Conservation (phyloP, 2,329 filamentous ascomycete species). For the Botrytis byssoidea region DNA sequence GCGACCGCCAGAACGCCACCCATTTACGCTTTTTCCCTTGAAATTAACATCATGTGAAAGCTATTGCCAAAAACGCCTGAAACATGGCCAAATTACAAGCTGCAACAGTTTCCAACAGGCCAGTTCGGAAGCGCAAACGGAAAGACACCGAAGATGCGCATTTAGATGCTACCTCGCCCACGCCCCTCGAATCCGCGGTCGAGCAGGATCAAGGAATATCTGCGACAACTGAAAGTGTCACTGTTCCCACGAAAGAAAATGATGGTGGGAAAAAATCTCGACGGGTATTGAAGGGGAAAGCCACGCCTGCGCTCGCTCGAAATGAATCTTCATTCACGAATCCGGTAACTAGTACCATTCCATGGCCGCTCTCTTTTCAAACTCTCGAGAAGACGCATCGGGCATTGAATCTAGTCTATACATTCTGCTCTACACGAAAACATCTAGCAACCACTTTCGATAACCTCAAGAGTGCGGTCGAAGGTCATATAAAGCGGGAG, state of each 20-base stretch:
- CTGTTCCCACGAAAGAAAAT: slow-evolving; percentile 54
- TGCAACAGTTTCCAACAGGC: slow-evolving; percentile 46
- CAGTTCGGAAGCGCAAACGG: slow-evolving; percentile 44
- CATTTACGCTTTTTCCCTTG: neutral
- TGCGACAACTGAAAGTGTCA: slow-evolving; percentile 39
- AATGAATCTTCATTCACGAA: slow-evolving; percentile 32
- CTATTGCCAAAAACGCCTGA: neutral
- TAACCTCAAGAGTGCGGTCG: slow-evolving; percentile 80
- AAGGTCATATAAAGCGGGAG: slow-evolving; percentile 72
- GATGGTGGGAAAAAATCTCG: slow-evolving; percentile 52
- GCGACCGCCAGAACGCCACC: slow-evolving; percentile 1
- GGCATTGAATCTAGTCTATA: slow-evolving; percentile 89
- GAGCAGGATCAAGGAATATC: neutral
- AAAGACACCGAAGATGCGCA: slow-evolving; percentile 34
- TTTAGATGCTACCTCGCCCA: slow-evolving; percentile 13
- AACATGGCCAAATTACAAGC: slow-evolving; percentile 43
- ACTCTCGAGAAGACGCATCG: slow-evolving; percentile 73
- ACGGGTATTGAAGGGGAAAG: slow-evolving; percentile 43
- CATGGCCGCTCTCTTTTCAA: slow-evolving; percentile 75
- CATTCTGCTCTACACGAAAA: slow-evolving; percentile 90
- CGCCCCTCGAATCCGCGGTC: neutral
- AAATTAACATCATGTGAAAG: slow-evolving; percentile 1
- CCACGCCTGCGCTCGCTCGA: slow-evolving; percentile 28
- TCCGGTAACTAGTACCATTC: slow-evolving; percentile 31
- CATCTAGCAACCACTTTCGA: slow-evolving; percentile 90